Percentiles rank a stretch among this genome's conserved stretches.
Evolutionary conservation across 169 alveolate species (phyloP).

Genomic region (Ichthyophthirius multifiliis): DNA sequence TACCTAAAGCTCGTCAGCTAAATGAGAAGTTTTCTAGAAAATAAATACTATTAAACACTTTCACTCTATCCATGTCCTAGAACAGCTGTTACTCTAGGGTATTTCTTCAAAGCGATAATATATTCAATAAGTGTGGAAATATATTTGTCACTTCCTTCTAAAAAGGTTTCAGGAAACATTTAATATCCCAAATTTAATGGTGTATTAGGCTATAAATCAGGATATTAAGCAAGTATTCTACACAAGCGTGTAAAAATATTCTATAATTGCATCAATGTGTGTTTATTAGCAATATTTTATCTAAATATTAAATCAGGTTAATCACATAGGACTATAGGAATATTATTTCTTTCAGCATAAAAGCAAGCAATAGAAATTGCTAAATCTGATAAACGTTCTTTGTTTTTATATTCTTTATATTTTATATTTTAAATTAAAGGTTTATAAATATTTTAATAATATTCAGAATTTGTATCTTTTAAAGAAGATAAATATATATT

Average conservation of each 20-base stretch:
- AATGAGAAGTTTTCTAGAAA: conserved; percentile 19
- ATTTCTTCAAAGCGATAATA: conserved; percentile 23
- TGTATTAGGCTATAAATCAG: conserved; percentile 29
- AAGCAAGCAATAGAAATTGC: conserved; percentile 28
- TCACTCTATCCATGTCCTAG: conserved; percentile 33
- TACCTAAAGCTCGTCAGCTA: conserved; percentile 17
- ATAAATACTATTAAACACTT: conserved; percentile 8
- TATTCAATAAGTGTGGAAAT: conserved; percentile 28
- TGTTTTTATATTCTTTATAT: conserved; percentile 7
- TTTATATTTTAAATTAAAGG: background rate
- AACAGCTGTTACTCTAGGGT: conserved; percentile 15
- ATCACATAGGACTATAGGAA: conserved; percentile 20
- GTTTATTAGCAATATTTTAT: conserved; percentile 13
- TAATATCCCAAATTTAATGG: conserved; percentile 32
- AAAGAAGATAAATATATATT: background rate
- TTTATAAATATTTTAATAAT: conserved; percentile 16
- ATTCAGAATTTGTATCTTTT: background rate
- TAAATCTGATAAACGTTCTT: conserved; percentile 11
- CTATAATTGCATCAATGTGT: conserved; percentile 25
- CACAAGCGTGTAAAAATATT: conserved; percentile 11
- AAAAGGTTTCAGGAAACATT: conserved; percentile 29
- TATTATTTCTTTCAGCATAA: conserved; percentile 35
- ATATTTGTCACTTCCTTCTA: conserved; percentile 24
- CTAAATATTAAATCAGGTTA: conserved; percentile 26
- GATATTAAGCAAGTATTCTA: conserved; percentile 5